Evolutionary conservation across 2,329 filamentous ascomycete genomes (phyloP).

Genomic region (Pseudofabraea citricarpa): DNA sequence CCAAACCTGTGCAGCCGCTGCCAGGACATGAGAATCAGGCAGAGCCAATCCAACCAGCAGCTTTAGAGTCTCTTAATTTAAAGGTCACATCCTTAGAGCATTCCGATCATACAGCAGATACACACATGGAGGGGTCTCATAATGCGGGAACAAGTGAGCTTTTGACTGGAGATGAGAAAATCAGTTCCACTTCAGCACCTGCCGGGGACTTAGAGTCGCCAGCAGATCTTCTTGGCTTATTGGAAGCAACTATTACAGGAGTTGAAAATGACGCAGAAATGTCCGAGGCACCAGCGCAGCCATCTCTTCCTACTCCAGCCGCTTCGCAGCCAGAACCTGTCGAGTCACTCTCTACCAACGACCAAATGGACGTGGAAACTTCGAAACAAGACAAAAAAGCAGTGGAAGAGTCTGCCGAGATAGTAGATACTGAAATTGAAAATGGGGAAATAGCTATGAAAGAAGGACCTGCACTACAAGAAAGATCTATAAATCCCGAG

Average conservation of each 20-base stretch:
- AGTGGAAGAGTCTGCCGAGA: neutral
- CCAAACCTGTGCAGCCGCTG: neutral
- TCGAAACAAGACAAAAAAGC: neutral
- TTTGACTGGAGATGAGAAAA: too few relatives aligned
- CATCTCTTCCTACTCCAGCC: neutral
- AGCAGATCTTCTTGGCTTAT: neutral
- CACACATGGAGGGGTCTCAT: too few relatives aligned
- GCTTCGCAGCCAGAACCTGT: neutral
- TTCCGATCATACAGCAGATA: too few relatives aligned
- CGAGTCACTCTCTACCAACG: neutral
- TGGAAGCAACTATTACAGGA: neutral
- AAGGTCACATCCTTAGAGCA: too few relatives aligned
- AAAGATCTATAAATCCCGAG: slow-evolving; percentile 11
- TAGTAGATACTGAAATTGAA: slow-evolving; percentile 2
- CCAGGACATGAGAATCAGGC: neutral
- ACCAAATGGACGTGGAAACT: slow-evolving; percentile 1
- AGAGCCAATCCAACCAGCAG: neutral
- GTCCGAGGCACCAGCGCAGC: neutral
- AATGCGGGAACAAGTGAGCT: too few relatives aligned
- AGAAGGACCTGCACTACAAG: slow-evolving; percentile 7
- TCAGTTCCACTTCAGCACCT: too few relatives aligned
- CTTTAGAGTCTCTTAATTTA: too few relatives aligned
- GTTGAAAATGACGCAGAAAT: neutral
- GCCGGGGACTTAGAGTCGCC: neutral
- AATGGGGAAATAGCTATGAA: neutral